phyloP scores from a whole-genome alignment of 805 yeast genomes.

The Candida germanica region DNA sequence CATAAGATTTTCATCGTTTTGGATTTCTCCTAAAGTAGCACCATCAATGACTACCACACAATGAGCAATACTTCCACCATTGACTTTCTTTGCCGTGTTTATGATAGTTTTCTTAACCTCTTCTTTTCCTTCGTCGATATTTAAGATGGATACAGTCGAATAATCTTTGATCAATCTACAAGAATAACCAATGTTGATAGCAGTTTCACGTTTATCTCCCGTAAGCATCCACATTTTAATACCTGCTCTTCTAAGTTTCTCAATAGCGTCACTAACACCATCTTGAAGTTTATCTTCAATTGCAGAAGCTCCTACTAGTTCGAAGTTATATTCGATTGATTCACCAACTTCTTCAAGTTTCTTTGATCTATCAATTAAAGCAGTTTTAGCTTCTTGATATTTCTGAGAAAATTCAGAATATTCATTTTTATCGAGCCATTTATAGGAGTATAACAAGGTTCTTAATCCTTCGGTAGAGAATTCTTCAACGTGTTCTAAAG shows the following conservation, averaged over 20 bases:
- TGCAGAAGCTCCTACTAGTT: slow-evolving; percentile 87
- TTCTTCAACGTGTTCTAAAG: slow-evolving; percentile 87
- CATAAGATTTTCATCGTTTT: slow-evolving; percentile 67
- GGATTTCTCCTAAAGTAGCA: slow-evolving; percentile 71
- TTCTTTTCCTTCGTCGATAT: slow-evolving; percentile 44
- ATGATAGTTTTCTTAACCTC: slow-evolving; percentile 65
- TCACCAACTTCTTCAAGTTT: slow-evolving; percentile 73
- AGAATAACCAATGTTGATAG: slow-evolving; percentile 94
- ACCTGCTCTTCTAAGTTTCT: slow-evolving; percentile 87
- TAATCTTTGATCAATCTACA: slow-evolving; percentile 91
- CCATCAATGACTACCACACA: slow-evolving; percentile 96
- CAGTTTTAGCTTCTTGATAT: slow-evolving; percentile 73
- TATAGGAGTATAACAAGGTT: slow-evolving; percentile 79
- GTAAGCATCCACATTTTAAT: slow-evolving; percentile 97
- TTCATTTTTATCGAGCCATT: slow-evolving; percentile 58
- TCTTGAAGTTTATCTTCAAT: slow-evolving; percentile 95
- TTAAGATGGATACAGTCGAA: slow-evolving; percentile 79
- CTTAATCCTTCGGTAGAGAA: slow-evolving; percentile 94
- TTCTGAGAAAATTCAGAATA: slow-evolving; percentile 65
- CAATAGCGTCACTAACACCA: slow-evolving; percentile 96
- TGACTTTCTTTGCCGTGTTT: slow-evolving; percentile 71
- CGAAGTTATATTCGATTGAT: slow-evolving; percentile 63
- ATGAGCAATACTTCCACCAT: slow-evolving; percentile 79
- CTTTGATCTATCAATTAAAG: slow-evolving; percentile 62
- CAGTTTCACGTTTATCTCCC: slow-evolving; percentile 97